A percentile compares a stretch with the other conserved stretches of the same genome.
Conservation (phyloP, 164 flowering plant genomes). For the Nymphaea thermarum region DNA sequence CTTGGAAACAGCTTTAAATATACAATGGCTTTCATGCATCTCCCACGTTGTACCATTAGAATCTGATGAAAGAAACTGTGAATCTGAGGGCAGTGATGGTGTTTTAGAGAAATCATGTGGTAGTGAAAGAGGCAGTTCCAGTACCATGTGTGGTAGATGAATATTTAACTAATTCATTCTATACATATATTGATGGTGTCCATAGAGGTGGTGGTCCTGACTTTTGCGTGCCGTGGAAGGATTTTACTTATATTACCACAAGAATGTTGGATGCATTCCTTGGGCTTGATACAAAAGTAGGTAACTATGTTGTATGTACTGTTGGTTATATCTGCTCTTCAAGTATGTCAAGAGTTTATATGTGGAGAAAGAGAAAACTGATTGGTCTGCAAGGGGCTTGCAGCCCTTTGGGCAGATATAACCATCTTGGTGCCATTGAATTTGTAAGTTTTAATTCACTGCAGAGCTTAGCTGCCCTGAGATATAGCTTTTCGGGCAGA, state of each 20-base stretch:
- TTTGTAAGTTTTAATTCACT: slow-evolving; percentile 64
- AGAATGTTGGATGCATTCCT: slow-evolving; percentile 51
- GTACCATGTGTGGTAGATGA: slow-evolving; percentile 70
- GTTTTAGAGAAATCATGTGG: slow-evolving; percentile 13
- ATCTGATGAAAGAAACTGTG: slow-evolving; percentile 7
- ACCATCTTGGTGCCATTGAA: slow-evolving; percentile 73
- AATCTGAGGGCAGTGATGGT: neutral
- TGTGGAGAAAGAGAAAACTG: slow-evolving; percentile 14
- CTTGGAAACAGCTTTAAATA: slow-evolving; percentile 34
- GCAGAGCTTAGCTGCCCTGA: slow-evolving; percentile 90
- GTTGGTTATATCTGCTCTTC: neutral
- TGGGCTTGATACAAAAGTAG: slow-evolving; percentile 51
- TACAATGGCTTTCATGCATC: slow-evolving; percentile 67
- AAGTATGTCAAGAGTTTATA: too few species aligned
- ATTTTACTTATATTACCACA: slow-evolving; percentile 59
- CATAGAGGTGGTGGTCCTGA: slow-evolving; percentile 17
- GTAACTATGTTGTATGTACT: neutral
- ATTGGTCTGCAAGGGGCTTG: slow-evolving; percentile 12
- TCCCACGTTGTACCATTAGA: slow-evolving; percentile 33
- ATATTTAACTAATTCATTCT: slow-evolving; percentile 27
- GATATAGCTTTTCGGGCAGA: slow-evolving; percentile 58
- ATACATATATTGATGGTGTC: slow-evolving; percentile 14
- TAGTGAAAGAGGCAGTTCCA: slow-evolving; percentile 9
- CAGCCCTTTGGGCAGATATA: slow-evolving; percentile 82
- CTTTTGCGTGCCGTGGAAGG: slow-evolving; percentile 71